A percentile compares a stretch with the other conserved stretches of the same genome.
phyloP scores from a whole-genome alignment of 164 flowering plant genomes.

The Aristolochia fimbriata region DNA sequence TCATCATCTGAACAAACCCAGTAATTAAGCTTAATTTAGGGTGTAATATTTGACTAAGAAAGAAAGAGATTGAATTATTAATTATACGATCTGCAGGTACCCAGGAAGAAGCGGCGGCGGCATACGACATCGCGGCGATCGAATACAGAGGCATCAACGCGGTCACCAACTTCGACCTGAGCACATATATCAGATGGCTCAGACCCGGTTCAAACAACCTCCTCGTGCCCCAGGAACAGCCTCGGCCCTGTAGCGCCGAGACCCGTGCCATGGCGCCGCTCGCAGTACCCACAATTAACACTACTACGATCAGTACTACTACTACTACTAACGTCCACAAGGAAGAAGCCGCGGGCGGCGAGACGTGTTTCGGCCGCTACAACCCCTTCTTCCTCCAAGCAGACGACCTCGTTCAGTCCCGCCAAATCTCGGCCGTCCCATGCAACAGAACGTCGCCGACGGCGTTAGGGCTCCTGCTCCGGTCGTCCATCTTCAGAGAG shows the following conservation, averaged over 20 bases:
- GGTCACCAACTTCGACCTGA: constrained; percentile 60
- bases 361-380: constrained; percentile 11
- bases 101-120: constrained; percentile 72
- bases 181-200: constrained; percentile 61
- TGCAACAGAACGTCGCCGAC: constrained; percentile 31
- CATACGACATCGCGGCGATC: constrained; percentile 67
- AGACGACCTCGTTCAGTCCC: constrained; percentile 6
- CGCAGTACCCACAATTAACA: too few species aligned
- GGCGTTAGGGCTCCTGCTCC: constrained; percentile 49
- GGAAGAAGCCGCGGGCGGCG: constrained; percentile 6
- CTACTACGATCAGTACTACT: background rate
- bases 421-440: constrained; percentile 15
- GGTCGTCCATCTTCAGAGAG: constrained; percentile 49
- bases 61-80: too few species aligned
- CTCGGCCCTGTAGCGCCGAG: constrained; percentile 5
- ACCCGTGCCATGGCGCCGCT: background rate
- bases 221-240: constrained; percentile 19
- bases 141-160: constrained; percentile 65
- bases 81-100: constrained; percentile 52
- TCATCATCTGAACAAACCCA: too few species aligned
- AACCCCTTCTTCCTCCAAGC: constrained; percentile 15
- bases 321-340: background rate
- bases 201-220: constrained; percentile 31
- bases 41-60: too few species aligned
- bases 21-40: too few species aligned